phyloP scores from a whole-genome alignment of 768 basidiomycete genomes.

The Gymnopilus junonius region DNA sequence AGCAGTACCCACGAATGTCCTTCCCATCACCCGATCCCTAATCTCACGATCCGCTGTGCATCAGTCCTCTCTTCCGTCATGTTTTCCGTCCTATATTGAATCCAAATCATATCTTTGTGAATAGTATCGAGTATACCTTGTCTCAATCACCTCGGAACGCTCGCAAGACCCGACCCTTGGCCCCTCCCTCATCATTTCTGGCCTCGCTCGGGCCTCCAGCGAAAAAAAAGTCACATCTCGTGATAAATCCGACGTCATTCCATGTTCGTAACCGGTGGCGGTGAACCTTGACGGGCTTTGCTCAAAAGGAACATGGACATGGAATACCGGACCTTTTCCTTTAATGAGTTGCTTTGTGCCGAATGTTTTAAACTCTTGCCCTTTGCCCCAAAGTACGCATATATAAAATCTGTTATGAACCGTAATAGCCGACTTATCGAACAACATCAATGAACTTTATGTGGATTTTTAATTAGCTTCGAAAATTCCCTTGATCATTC shows the following conservation, averaged over 20 bases:
- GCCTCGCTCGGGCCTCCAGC: slow-evolving; percentile 13
- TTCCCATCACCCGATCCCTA: slow-evolving; percentile 16
- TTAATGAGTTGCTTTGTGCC: slow-evolving; percentile 14
- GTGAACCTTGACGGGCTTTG: slow-evolving; percentile 6
- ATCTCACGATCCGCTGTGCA: slow-evolving; percentile 18
- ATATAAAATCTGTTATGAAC: slow-evolving; percentile 4
- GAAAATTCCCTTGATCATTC: background rate
- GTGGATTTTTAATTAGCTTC: background rate
- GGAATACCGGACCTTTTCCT: slow-evolving; percentile 25
- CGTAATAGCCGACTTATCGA: slow-evolving; percentile 26
- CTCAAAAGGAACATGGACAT: slow-evolving; percentile 14
- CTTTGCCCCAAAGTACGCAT: slow-evolving; percentile 3
- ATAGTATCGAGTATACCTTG: background rate
- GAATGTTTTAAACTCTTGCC: slow-evolving; percentile 13
- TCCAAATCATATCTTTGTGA: background rate
- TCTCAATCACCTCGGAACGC: background rate
- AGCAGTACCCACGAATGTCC: slow-evolving; percentile 11
- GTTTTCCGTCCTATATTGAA: background rate
- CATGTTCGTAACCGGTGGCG: slow-evolving; percentile 13
- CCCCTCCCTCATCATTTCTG: background rate
- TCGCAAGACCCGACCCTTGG: background rate
- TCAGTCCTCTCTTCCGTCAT: slow-evolving; percentile 4
- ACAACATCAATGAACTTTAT: slow-evolving; percentile 15
- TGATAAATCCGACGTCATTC: slow-evolving; percentile 17
- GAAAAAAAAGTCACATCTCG: slow-evolving; percentile 7